These are phyloP conservation scores for Amanita subjunquillea DNA, from an alignment of 768 basidiomycete species.

Conservation along the genomic window DNA sequence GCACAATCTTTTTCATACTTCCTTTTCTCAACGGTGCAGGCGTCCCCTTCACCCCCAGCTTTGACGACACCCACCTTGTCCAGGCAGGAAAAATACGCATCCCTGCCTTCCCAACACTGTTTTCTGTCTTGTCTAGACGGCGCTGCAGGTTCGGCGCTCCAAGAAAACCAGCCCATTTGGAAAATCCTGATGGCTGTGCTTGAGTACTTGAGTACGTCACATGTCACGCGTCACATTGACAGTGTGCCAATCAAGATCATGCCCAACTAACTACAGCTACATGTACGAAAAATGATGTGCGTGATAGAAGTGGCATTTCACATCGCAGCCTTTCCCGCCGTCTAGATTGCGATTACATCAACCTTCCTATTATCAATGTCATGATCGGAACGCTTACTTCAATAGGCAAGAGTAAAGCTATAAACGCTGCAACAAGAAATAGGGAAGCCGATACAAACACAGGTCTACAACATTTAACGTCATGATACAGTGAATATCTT, in stretches of 20 bases:
- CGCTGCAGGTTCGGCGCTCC: conserved; percentile 18
- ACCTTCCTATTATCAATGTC: too few relatives aligned
- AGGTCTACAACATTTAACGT: conserved; percentile 20
- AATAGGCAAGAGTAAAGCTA: conserved; percentile 35
- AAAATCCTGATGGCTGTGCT: too few relatives aligned
- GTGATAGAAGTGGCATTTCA: background rate
- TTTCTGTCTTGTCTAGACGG: conserved; percentile 57
- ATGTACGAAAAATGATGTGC: background rate
- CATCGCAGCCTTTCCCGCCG: conserved; percentile 1
- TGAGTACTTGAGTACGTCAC: too few relatives aligned
- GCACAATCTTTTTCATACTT: conserved; percentile 69
- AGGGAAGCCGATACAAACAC: conserved; percentile 37
- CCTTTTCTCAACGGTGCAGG: conserved; percentile 47
- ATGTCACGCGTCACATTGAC: too few relatives aligned
- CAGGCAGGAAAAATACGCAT: conserved; percentile 79
- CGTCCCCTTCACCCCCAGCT: conserved; percentile 58
- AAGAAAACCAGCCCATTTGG: conserved; percentile 33
- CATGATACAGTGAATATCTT: background rate
- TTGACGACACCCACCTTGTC: conserved; percentile 59
- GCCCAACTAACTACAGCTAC: too few relatives aligned
- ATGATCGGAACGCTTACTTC: conserved; percentile 21
- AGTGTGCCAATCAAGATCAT: too few relatives aligned
- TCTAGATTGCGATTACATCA: background rate
- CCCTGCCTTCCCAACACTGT: conserved; percentile 79
- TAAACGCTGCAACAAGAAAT: conserved; percentile 28